phyloP scores from a whole-genome alignment of 2,329 filamentous ascomycete species.

The Arthrinium puccinioides region DNA sequence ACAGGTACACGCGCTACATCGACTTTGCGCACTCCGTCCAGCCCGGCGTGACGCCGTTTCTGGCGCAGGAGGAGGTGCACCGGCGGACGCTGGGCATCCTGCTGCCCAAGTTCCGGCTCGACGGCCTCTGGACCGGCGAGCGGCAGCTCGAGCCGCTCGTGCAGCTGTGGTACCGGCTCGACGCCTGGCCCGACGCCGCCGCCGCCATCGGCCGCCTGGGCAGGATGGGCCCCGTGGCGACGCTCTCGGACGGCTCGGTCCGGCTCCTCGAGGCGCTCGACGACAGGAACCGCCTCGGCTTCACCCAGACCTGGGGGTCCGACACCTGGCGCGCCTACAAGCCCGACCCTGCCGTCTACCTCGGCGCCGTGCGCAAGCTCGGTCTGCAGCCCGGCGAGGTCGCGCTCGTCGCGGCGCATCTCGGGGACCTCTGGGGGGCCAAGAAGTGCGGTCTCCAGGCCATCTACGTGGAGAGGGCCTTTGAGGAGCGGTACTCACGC shows the following conservation, averaged over 20 bases:
- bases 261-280: conserved; percentile 46
- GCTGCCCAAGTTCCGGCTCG: conserved; percentile 36
- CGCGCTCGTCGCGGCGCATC: conserved; percentile 54
- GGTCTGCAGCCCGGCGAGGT: conserved; percentile 41
- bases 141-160: conserved; percentile 48
- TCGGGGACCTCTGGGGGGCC: conserved; percentile 50
- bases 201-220: conserved; percentile 38
- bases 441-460: conserved; percentile 48
- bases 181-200: conserved; percentile 48
- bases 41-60: conserved; percentile 28
- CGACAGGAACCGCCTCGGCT: conserved; percentile 38
- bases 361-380: conserved; percentile 44
- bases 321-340: conserved; percentile 57
- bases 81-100: conserved; percentile 41
- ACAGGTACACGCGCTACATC: conserved; percentile 30
- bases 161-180: conserved; percentile 50
- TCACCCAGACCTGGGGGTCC: conserved; percentile 45
- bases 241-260: conserved; percentile 54
- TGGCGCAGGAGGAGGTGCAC: conserved; percentile 54
- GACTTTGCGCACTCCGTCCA: conserved; percentile 38
- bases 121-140: conserved; percentile 44
- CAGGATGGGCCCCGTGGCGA: conserved; percentile 41
- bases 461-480: conserved; percentile 50
- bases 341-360: conserved; percentile 48
- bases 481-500: conserved; percentile 43